A percentile compares a stretch with the other conserved stretches of the same genome.
Evolutionary conservation across 2,329 filamentous ascomycete genomes (phyloP).

Genomic region (Calonectria naviculata): DNA sequence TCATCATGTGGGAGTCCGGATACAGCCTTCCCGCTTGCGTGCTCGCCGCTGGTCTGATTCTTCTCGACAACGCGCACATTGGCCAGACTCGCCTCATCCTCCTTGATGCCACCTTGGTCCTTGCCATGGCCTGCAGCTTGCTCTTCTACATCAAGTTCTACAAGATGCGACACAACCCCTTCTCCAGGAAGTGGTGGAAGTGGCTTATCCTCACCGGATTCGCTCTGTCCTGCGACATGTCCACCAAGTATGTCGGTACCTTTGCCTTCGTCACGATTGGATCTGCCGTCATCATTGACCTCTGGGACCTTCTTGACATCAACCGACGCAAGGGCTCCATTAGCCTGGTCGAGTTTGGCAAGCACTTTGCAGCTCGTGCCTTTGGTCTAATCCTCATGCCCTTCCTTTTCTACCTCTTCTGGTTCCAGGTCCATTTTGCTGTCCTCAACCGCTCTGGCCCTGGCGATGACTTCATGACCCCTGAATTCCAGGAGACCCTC

Average conservation of each 20-base stretch:
- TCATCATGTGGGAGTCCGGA: constrained; percentile 99
- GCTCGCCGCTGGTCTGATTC: constrained; percentile 84
- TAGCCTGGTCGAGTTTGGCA: constrained; percentile 80
- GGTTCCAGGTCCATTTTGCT: constrained; percentile 99
- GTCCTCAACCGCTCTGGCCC: constrained; percentile 90
- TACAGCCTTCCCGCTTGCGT: constrained; percentile 95
- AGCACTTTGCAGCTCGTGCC: constrained; percentile 91
- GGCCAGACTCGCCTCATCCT: constrained; percentile 96
- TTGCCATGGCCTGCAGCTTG: constrained; percentile 96
- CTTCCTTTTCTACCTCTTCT: constrained; percentile 98
- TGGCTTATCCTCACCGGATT: constrained; percentile 97
- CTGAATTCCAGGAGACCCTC: constrained; percentile 96
- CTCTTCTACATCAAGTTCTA: constrained; percentile 98
- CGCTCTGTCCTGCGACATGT: constrained; percentile 95
- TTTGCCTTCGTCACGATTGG: constrained; percentile 99
- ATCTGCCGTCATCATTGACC: constrained; percentile 90
- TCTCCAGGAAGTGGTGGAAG: constrained; percentile 99
- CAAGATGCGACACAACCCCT: constrained; percentile 90
- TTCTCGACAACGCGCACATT: constrained; percentile 98
- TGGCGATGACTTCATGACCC: constrained; percentile 98
- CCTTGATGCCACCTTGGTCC: constrained; percentile 91
- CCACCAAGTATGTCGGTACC: constrained; percentile 95
- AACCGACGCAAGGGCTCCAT: constrained; percentile 87
- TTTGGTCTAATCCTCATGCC: constrained; percentile 89
- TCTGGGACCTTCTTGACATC: constrained; percentile 94